Base-by-base conservation (phyloP, 306 rosid genomes). In the Malus sylvestris region DNA sequence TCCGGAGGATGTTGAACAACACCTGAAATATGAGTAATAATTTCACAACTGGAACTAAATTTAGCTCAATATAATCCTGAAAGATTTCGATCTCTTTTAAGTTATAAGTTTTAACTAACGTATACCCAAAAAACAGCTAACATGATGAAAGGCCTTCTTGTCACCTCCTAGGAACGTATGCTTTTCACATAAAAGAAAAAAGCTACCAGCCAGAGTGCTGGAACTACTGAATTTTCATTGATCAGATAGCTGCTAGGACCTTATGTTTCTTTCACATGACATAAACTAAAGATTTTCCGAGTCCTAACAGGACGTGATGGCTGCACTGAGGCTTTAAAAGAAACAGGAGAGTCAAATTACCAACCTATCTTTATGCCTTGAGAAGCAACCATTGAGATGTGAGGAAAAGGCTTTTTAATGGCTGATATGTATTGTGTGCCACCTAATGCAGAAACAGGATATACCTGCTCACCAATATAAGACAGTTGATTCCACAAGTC, bases 361-460 rank as follows among this genome's bases (percentile, higher is more conserved):
- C 79, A 84, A 92, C 97, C 98, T 55, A 85, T 76, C 45, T 77
- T 87, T 78, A 93, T 88, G 81, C 98, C 98, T 72, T 88, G 98
- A 73, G 98, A 91, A 82, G 98, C 98, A 86, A 93, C 87, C 90
- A 93, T 82, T 42, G 90, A 84, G 76, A 91, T 82, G 74, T 88
- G 93, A 70, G 91, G 81, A 86, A 93, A 93, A 51, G 98, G 87
- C 81, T 84, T 93, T 81, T 89, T 91, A 51, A 93, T 84, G 66
- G 98, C 91, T 80, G 97, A 82, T 77, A 93, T 86, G 59, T 93
- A 91, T 49, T 80, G 81, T 68, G 78, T 74, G 67, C 98, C 97
- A 42, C 97, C 97, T 62, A 93, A 85, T 68, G 88, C 90, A n/a
- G 98, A 93, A 84, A 90, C 94, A 64, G 98, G 96, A 86, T 90